phyloP scores from a whole-genome alignment of 1,139 yeast genomes.

The Candida gigantensis region DNA sequence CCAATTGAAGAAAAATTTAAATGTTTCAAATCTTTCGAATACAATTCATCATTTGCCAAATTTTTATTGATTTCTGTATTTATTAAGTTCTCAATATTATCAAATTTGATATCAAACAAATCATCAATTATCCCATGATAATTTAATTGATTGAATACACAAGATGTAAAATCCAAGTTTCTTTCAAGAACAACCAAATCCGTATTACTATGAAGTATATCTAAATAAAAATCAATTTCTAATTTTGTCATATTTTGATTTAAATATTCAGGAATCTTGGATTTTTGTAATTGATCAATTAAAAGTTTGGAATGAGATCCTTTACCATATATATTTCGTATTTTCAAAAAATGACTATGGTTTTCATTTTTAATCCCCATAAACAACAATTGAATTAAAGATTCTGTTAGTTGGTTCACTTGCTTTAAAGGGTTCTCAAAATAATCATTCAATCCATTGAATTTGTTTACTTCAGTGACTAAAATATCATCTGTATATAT shows the following conservation, averaged over 20 bases:
- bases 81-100: conserved; percentile 35
- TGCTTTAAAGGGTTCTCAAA: conserved; percentile 38
- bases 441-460: conserved; percentile 29
- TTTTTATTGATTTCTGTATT: conserved; percentile 17
- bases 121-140: conserved; percentile 85
- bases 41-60: conserved; percentile 29
- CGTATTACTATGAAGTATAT: conserved; percentile 43
- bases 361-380: conserved; percentile 15
- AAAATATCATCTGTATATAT: conserved; percentile 29
- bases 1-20: conserved; percentile 84
- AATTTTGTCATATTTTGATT: conserved; percentile 29
- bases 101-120: conserved; percentile 51
- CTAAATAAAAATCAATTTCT: conserved; percentile 40
- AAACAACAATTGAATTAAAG: conserved; percentile 28
- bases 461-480: conserved; percentile 19
- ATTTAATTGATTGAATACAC: conserved; percentile 73
- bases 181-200: conserved; percentile 80
- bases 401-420: conserved; percentile 27
- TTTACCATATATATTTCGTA: conserved; percentile 41
- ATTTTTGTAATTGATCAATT: conserved; percentile 25
- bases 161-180: conserved; percentile 68
- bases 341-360: conserved; percentile 23
- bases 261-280: conserved; percentile 31
- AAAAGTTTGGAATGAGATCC: conserved; percentile 42
- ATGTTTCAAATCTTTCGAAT: conserved; percentile 51